Conservation (phyloP, 2,329 filamentous ascomycete genomes). For the Fusarium anthophilum region DNA sequence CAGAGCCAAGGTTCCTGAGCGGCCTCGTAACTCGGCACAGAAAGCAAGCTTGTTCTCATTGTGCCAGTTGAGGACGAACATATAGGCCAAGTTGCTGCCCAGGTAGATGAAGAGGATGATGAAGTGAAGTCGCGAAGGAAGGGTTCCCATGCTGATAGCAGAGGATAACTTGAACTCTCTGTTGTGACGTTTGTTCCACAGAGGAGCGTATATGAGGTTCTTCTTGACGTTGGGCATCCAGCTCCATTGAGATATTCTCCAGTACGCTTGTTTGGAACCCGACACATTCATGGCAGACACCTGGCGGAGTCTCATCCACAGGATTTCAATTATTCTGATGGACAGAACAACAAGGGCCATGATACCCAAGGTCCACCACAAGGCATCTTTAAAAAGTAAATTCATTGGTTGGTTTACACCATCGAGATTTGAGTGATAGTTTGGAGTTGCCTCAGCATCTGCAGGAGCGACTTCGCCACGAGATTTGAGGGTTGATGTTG, state of each 20-base stretch:
- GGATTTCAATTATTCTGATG: conserved; percentile 63
- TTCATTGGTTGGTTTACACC: conserved; percentile 70
- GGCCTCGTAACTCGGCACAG: conserved; percentile 83
- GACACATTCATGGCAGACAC: conserved; percentile 66
- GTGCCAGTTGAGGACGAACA: conserved; percentile 69
- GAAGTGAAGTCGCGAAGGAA: conserved; percentile 71
- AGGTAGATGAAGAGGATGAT: conserved; percentile 67
- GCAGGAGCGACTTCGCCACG: conserved; percentile 42
- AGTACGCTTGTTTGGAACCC: conserved; percentile 65
- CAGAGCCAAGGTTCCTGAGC: conserved; percentile 83
- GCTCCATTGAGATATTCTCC: conserved; percentile 65
- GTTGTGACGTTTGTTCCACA: conserved; percentile 73
- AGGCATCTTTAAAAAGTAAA: conserved; percentile 62
- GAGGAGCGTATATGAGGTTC: conserved; percentile 67
- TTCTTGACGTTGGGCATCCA: conserved; percentile 72
- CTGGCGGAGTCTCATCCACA: conserved; percentile 66
- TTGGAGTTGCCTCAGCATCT: conserved; percentile 56
- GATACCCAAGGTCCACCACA: conserved; percentile 70
- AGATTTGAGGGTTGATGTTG: conserved; percentile 46
- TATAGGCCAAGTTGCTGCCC: conserved; percentile 69
- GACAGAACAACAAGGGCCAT: conserved; percentile 62
- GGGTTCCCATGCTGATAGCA: conserved; percentile 68
- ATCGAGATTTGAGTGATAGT: conserved; percentile 65
- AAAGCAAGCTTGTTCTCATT: conserved; percentile 69
- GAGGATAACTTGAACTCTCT: conserved; percentile 70